Evolutionary conservation across 2,329 filamentous ascomycete species (phyloP).

Genomic region (Cryphonectria naterciae): DNA sequence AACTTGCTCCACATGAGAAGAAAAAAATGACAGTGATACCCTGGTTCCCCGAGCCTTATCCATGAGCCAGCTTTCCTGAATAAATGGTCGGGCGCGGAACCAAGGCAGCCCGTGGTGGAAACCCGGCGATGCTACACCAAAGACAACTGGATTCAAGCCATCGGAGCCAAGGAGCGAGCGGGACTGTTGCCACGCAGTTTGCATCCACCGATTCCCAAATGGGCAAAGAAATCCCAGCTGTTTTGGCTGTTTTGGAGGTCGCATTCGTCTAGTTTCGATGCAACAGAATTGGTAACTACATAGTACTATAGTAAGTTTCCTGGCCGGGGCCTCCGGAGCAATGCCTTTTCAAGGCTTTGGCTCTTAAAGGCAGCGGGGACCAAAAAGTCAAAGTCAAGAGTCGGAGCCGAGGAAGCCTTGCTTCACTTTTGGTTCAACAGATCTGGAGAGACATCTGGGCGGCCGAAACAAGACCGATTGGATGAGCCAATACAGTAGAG

Average conservation of each 20-base stretch:
- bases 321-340: background rate
- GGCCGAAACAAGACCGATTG: constrained; percentile 25
- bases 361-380: background rate
- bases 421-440: constrained; percentile 2
- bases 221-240: background rate
- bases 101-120: background rate
- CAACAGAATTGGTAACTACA: background rate
- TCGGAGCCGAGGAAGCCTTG: constrained; percentile 17
- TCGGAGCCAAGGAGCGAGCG: background rate
- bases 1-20: background rate
- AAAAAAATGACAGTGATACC: background rate
- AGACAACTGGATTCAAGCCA: background rate
- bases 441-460: background rate
- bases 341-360: background rate
- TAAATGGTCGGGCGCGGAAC: background rate
- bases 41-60: background rate
- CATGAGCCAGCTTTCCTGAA: background rate
- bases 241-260: background rate
- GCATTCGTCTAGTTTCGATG: background rate
- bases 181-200: background rate
- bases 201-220: background rate
- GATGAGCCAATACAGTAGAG: background rate
- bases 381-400: background rate
- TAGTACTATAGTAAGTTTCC: background rate
- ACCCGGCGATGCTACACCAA: background rate